Evolutionary conservation across 441 rosid genomes (phyloP).

Genomic region (Biscutella auriculata): DNA sequence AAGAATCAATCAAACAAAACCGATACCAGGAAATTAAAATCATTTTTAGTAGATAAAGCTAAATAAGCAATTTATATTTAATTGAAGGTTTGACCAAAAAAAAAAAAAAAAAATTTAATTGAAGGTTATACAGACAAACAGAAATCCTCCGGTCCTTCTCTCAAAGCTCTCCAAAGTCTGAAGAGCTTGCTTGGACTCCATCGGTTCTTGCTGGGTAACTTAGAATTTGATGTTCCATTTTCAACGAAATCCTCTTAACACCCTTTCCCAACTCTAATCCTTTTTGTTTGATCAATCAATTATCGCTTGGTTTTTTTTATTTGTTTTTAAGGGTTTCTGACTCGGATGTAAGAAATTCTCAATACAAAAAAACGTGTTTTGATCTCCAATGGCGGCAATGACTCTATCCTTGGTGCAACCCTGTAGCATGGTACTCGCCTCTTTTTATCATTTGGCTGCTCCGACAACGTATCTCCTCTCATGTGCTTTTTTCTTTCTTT

Average conservation of each 20-base stretch:
- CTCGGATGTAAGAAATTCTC: background rate
- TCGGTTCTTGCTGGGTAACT: background rate
- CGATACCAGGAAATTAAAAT: background rate
- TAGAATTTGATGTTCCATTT: background rate
- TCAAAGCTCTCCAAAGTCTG: background rate
- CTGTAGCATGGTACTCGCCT: conserved; percentile 21
- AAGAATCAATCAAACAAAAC: background rate
- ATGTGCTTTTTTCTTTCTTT: background rate
- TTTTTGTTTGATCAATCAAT: background rate
- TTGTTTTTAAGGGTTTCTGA: background rate
- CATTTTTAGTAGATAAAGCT: too few species aligned
- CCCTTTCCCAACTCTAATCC: background rate
- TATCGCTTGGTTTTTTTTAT: background rate
- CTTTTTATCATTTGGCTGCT: background rate
- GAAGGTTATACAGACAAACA: background rate
- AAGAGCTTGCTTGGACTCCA: too few species aligned
- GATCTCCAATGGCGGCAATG: conserved; percentile 20
- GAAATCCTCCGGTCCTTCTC: background rate
- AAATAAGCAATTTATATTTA: background rate
- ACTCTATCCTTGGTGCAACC: conserved; percentile 21
- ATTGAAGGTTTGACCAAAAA: background rate
- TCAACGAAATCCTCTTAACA: background rate
- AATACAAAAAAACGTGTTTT: too few species aligned
- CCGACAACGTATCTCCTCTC: background rate
- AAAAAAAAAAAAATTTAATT: too few species aligned